Base-by-base conservation (phyloP, 2,329 filamentous ascomycete species). In the Fusarium foetens region DNA sequence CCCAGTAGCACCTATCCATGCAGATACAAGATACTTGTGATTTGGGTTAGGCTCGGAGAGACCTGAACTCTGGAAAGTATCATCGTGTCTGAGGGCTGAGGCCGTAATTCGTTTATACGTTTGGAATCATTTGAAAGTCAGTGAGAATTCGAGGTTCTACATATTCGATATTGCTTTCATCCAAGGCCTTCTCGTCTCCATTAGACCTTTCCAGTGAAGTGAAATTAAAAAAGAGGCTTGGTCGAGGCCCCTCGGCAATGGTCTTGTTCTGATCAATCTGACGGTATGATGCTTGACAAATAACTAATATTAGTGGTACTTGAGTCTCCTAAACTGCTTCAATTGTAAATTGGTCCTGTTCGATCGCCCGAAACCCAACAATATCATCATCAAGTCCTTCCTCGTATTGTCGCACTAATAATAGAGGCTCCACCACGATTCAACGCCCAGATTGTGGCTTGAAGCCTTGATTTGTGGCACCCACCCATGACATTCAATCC, bases 401-500 rank as follows among this genome's bases (percentile, higher is more conserved):
- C 45, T 66, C 51, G 31, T 42, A 62, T 58, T 49, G 31, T 48
- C 11, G 54, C 54, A 58, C 54, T 65, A 48, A 48, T 49, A 43
- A 59, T 29, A 27, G 38, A 48, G 35, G 38, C 52, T 23, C 65
- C 65, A 62, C 54, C 39, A 25, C 43, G 41, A 42, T 21, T 46
- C 36, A 67, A 68, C 65, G 63, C 63, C 54, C 54, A 67, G 48
- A 68, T 68, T 68, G 63, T 68, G 65, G 65, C 65, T 68, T 59
- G 51, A 29, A 54, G 65, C 48, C 65, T 68, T 59, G 41, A 25
- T 27, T 52, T 54, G 58, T 54, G 35, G 57, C 57, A 38, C 33
- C 43, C 39, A 49, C 54, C 63, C 64, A 66, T 66, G 64, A 66
- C 64, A 66, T 66, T 48, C 52, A 48, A 12, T 36, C 31, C 31